Evolutionary conservation across 179 eudicot genomes (phyloP), one percentile per base, ranked within the genome.

Genomic region (Sideroxylon spinosum): DNA sequence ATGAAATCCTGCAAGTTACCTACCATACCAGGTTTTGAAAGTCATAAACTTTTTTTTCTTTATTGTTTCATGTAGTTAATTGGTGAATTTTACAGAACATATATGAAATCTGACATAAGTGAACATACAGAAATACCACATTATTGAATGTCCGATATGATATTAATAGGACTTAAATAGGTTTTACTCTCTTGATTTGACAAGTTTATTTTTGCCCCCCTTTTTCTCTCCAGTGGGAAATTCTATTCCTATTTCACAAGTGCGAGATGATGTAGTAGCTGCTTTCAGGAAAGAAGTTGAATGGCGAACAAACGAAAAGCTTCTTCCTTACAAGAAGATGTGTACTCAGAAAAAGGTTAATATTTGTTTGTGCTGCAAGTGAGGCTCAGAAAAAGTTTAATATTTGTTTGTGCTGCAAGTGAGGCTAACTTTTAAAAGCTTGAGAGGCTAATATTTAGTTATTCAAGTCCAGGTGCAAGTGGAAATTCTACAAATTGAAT

Each of bases 211-310:
- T 25, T 75, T n/a, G n/a, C 6, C 23, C 65, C 25, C 59, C 49
- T 14, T 9, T 9, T 70, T 77, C 71, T 37, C 64, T 53, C 23
- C 84, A 93, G 98, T 95, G 97, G 99, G 99, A 73, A 92, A 90
- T 76, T 83, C 76, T 59, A 84, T 95, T 75, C 99, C 56, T 52
- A 52, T 52, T 52, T 52, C 56, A 52, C 89, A 89, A 73, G 97
- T 91, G 59, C 83, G 99, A 49, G 95, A 93, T 3, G 97, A 93
- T 74, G 81, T 95, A 28, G 99, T 83, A 22, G 83, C 75, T 44
- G 95, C 98, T 52, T 95, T 84, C 74, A 90, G 68, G 81, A 86
- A 86, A 74, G 99, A 95, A 79, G 81, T 89, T n/a, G 93, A 90
- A 80, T 91, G 93, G 95, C 95, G 89, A 81, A 86, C 85, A 76